Conservation (phyloP, 2,329 filamentous ascomycete genomes). For the Aulographum hederae region DNA sequence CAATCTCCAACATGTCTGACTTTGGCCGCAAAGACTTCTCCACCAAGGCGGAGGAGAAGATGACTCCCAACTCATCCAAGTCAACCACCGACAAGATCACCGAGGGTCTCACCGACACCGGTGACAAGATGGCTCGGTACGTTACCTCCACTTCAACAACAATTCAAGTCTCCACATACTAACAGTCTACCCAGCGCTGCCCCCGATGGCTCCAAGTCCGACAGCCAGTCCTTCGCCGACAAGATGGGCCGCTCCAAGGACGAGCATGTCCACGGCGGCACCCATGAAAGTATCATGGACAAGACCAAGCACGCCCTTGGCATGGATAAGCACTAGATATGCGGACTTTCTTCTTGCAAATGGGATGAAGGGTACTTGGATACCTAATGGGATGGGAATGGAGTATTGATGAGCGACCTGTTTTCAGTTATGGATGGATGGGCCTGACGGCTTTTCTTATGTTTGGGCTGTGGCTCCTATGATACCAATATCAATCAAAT, state of each 20-base stretch:
- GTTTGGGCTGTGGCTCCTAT: too few species aligned
- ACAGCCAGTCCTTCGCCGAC: constrained; percentile 27
- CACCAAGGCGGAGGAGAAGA: constrained; percentile 36
- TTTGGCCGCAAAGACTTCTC: constrained; percentile 41
- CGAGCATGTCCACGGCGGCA: constrained; percentile 16
- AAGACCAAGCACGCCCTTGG: constrained; percentile 30
- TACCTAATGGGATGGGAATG: neutral
- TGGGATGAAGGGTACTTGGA: neutral
- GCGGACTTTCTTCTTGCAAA: neutral
- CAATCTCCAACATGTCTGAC: constrained; percentile 38
- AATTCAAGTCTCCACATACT: too few species aligned
- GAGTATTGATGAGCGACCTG: too few species aligned
- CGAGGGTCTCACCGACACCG: constrained; percentile 35
- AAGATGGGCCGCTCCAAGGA: constrained; percentile 21
- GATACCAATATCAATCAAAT: too few species aligned
- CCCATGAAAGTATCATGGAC: constrained; percentile 21
- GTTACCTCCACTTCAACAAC: constrained; percentile 6
- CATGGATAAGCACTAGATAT: constrained; percentile 20
- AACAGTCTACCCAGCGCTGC: constrained; percentile 21
- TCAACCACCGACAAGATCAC: constrained; percentile 40
- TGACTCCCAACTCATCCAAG: constrained; percentile 41
- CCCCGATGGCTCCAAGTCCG: constrained; percentile 36
- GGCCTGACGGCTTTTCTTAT: too few species aligned
- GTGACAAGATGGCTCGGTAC: constrained; percentile 35
- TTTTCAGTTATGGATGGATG: too few species aligned